These are phyloP conservation scores for Leptodermis oblonga DNA, from an alignment of 257 asterid species.

Conservation along the genomic window DNA sequence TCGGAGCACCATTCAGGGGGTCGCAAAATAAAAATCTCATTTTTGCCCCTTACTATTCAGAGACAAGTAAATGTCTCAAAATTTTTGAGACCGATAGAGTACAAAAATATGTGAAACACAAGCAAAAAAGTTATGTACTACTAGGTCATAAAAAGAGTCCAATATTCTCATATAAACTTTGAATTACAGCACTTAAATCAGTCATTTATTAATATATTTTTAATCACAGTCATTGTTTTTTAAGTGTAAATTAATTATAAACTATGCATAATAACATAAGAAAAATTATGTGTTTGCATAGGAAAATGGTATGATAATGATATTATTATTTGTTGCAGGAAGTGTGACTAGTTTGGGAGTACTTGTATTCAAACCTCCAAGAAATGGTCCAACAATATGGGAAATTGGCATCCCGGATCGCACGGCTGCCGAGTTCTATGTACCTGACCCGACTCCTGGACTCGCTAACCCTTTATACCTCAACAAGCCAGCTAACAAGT, in stretches of 20 bases:
- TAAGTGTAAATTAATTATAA: neutral
- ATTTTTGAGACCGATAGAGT: too few relatives aligned
- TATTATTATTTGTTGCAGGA: slow-evolving; percentile 24
- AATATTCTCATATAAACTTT: too few relatives aligned
- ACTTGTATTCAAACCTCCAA: slow-evolving; percentile 28
- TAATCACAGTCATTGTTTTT: too few relatives aligned
- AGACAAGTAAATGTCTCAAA: too few relatives aligned
- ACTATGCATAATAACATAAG: neutral
- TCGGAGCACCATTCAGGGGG: too few relatives aligned
- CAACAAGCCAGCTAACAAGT: slow-evolving; percentile 17
- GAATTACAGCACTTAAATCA: too few relatives aligned
- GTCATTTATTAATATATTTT: neutral
- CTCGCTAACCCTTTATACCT: slow-evolving; percentile 15
- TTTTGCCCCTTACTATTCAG: too few relatives aligned
- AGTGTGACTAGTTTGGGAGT: slow-evolving; percentile 10
- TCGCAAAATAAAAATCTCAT: too few relatives aligned
- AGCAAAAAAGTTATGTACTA: too few relatives aligned
- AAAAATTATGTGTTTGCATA: neutral
- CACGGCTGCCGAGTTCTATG: slow-evolving; percentile 27
- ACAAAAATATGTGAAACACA: too few relatives aligned
- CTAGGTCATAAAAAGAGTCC: too few relatives aligned
- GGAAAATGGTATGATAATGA: too few relatives aligned
- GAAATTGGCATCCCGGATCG: slow-evolving; percentile 43
- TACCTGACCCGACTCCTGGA: slow-evolving; percentile 28
- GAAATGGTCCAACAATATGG: slow-evolving; percentile 38